Evolutionary conservation across 2,329 filamentous ascomycete genomes (phyloP).

Genomic region (Ophiocordyceps australis): DNA sequence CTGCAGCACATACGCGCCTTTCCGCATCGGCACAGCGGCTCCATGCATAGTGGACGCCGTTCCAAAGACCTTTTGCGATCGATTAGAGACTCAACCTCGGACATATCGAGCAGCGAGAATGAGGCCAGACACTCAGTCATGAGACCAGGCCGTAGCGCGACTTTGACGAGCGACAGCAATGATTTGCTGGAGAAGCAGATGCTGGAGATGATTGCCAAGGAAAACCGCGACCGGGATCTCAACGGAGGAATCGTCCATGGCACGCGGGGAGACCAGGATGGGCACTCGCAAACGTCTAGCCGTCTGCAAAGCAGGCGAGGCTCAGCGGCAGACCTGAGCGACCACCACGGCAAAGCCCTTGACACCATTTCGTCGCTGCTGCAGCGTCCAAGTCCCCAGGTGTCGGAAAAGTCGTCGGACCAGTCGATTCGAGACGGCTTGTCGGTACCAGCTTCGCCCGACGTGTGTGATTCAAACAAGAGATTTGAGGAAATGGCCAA

Average conservation of each 20-base stretch:
- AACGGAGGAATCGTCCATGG: constrained; percentile 13
- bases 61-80: constrained; percentile 29
- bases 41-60: constrained; percentile 19
- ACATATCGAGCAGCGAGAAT: constrained; percentile 39
- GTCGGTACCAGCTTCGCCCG: constrained; percentile 32
- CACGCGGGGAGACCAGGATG: constrained; percentile 12
- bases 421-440: constrained; percentile 23
- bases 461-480: too few relatives aligned
- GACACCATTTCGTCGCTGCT: too few relatives aligned
- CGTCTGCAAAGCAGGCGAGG: constrained; percentile 15
- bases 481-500: too few relatives aligned
- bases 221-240: constrained; percentile 25
- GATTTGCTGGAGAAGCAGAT: constrained; percentile 43
- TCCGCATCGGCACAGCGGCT: constrained; percentile 32
- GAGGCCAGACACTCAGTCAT: constrained; percentile 15
- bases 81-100: constrained; percentile 33
- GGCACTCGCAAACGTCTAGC: constrained; percentile 10
- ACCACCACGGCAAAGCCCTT: constrained; percentile 15
- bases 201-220: constrained; percentile 38
- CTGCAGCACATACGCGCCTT: constrained; percentile 35
- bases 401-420: constrained; percentile 15
- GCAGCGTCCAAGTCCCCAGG: constrained; percentile 31
- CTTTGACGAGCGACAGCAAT: constrained; percentile 26
- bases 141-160: constrained; percentile 19
- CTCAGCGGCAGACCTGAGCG: constrained; percentile 20